Evolutionary conservation across 140 eudicot genomes (phyloP).

Genomic region (Flaveria floridana): DNA sequence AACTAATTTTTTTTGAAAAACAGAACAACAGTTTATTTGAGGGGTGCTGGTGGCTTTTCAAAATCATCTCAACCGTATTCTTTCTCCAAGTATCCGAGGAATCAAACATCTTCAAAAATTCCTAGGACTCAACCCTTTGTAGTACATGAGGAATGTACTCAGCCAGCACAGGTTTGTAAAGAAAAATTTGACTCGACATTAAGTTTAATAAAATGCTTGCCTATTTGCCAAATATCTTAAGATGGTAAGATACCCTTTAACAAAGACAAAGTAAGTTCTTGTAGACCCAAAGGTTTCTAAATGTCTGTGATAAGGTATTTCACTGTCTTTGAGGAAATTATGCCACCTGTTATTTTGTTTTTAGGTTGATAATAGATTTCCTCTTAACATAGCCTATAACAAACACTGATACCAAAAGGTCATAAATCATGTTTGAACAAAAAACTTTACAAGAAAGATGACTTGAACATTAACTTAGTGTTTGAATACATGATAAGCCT

Average conservation of each 20-base stretch:
- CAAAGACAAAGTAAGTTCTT: neutral
- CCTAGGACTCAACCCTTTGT: slow-evolving; percentile 74
- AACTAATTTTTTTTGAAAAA: neutral
- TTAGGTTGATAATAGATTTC: neutral
- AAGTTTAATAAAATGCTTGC: slow-evolving; percentile 6
- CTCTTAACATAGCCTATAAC: neutral
- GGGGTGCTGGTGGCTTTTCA: slow-evolving; percentile 98
- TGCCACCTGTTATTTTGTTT: neutral
- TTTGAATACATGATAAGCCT: slow-evolving; percentile 1
- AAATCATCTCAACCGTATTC: slow-evolving; percentile 75
- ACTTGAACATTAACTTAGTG: neutral
- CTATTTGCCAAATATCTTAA: slow-evolving; percentile 8
- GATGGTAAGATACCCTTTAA: neutral
- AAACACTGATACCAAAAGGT: neutral
- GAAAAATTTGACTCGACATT: neutral
- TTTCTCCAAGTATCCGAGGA: slow-evolving; percentile 47
- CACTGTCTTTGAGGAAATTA: slow-evolving; percentile 4
- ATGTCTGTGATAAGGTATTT: neutral
- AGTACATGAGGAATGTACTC: slow-evolving; percentile 71
- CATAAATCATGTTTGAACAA: neutral
- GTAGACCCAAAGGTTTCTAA: neutral
- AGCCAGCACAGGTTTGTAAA: slow-evolving; percentile 72
- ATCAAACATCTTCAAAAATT: slow-evolving; percentile 45
- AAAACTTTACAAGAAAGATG: neutral
- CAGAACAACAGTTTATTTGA: slow-evolving; percentile 47